A percentile compares a stretch with the other conserved stretches of the same genome.
Evolutionary conservation across 1,139 yeast genomes (phyloP).

Genomic region (Kodamaea plutei): DNA sequence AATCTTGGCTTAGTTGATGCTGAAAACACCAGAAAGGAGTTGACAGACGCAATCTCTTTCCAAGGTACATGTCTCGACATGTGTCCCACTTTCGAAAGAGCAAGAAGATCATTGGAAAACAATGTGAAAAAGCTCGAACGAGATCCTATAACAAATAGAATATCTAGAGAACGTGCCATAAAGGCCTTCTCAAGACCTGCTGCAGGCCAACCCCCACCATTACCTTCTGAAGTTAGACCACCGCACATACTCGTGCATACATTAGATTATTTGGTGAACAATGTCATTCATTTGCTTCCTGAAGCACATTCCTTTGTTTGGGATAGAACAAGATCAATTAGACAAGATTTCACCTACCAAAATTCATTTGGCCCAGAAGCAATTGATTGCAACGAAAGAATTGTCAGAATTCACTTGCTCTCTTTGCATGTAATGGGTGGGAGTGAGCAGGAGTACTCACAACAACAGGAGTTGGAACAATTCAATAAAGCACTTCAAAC

Average conservation of each 20-base stretch:
- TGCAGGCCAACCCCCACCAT: conserved; percentile 97
- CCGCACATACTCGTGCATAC: conserved; percentile 69
- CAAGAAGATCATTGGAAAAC: conserved; percentile 82
- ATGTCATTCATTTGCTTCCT: conserved; percentile 64
- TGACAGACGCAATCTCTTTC: conserved; percentile 82
- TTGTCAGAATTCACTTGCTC: conserved; percentile 82
- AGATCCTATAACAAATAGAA: conserved; percentile 59
- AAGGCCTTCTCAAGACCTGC: conserved; percentile 97
- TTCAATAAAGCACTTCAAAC: conserved; percentile 90
- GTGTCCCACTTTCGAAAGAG: conserved; percentile 94
- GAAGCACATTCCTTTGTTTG: conserved; percentile 90
- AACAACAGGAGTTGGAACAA: conserved; percentile 94
- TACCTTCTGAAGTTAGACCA: conserved; percentile 96
- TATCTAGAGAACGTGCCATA: conserved; percentile 63
- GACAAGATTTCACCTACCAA: conserved; percentile 96
- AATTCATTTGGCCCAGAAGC: conserved; percentile 94
- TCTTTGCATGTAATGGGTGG: conserved; percentile 87
- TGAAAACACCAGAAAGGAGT: conserved; percentile 74
- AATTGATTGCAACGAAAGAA: conserved; percentile 85
- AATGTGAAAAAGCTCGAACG: conserved; percentile 79
- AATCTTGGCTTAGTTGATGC: conserved; percentile 79
- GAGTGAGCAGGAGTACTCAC: conserved; percentile 71
- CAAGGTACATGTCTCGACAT: conserved; percentile 87
- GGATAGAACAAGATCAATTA: conserved; percentile 96
- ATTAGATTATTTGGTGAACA: conserved; percentile 63